Evolutionary conservation across 768 basidiomycete species (phyloP).

Genomic region (Leccinum rimulosum): DNA sequence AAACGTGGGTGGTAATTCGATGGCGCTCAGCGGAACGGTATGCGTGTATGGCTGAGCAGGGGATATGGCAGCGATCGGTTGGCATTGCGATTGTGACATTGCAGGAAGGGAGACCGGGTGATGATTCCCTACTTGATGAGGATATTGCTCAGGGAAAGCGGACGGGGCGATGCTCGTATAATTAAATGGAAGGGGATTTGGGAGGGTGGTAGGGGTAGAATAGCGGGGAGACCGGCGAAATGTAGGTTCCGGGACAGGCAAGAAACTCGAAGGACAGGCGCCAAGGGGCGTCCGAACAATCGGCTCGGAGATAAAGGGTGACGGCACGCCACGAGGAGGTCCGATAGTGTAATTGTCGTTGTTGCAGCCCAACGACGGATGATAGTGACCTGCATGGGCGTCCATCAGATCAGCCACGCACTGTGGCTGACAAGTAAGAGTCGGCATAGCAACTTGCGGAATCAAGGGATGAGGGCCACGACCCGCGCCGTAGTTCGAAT

Average conservation of each 20-base stretch:
- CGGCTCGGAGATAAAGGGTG: constrained; percentile 4
- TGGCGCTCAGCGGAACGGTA: constrained; percentile 4
- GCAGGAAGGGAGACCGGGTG: not conserved
- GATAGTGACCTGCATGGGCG: not conserved
- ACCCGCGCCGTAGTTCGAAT: not conserved
- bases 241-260: not conserved
- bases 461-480: not conserved
- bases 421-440: not conserved
- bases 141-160: not conserved
- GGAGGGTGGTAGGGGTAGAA: not conserved
- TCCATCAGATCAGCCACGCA: not conserved
- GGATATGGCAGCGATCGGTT: not conserved
- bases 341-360: not conserved
- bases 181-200: not conserved
- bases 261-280: not conserved
- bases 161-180: not conserved
- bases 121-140: not conserved
- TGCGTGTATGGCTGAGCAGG: not conserved
- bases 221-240: not conserved
- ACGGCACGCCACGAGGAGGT: not conserved
- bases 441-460: constrained; percentile 6
- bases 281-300: constrained; percentile 1
- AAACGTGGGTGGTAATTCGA: constrained; percentile 8
- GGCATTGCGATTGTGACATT: not conserved
- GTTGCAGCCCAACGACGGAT: not conserved